These are phyloP conservation scores for Cercospora sp. DNA, from an alignment of 2,329 filamentous ascomycete species.

Conservation along the genomic window DNA sequence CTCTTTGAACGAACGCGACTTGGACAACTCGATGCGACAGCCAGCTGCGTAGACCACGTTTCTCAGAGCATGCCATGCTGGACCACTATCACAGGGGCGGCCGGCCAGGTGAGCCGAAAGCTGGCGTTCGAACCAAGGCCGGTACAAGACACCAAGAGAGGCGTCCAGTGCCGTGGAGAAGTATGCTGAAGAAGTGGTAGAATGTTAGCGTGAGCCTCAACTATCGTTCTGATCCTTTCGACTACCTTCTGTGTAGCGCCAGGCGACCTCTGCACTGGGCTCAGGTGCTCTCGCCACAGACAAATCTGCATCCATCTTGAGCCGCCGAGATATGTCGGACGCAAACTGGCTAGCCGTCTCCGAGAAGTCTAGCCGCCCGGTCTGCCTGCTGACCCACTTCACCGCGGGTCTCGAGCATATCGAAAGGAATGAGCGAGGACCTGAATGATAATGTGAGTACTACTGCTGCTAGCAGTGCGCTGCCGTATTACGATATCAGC, in stretches of 20 bases:
- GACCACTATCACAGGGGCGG: neutral
- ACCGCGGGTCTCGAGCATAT: neutral
- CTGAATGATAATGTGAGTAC: neutral
- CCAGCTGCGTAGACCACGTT: neutral
- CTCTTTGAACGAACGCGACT: neutral
- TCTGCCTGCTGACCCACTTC: neutral
- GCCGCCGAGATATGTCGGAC: neutral
- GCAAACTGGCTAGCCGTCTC: neutral
- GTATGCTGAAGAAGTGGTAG: neutral
- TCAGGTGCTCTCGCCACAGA: neutral
- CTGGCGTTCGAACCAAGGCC: neutral
- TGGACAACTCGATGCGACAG: neutral
- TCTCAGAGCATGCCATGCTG: neutral
- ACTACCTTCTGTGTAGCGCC: neutral
- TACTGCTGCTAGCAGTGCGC: neutral
- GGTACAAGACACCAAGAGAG: neutral
- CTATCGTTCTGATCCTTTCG: neutral
- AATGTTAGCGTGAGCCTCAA: neutral
- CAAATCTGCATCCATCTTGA: neutral
- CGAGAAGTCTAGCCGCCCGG: neutral
- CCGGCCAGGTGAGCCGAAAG: neutral
- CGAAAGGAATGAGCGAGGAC: neutral
- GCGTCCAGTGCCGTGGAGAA: neutral
- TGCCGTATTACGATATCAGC: neutral
- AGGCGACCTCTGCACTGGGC: neutral